Percentiles rank a stretch among this genome's conserved stretches.
phyloP scores from a whole-genome alignment of 768 basidiomycete species.

The Macrolepiota albuminosa region DNA sequence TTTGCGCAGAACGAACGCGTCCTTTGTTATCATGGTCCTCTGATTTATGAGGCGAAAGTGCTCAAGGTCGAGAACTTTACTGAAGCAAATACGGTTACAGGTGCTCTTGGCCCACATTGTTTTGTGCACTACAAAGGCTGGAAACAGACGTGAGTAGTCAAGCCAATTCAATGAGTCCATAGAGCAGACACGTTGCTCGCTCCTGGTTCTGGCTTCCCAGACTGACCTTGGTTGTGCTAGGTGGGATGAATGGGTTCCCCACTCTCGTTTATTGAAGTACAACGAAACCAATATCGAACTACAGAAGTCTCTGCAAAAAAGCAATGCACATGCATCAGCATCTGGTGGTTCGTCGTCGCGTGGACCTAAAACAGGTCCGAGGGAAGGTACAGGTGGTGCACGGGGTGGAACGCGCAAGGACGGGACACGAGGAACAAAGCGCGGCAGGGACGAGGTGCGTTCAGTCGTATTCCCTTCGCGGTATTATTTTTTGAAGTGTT shows the following conservation, averaged over 20 bases:
- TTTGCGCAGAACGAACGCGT: constrained; percentile 72
- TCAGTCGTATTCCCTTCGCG: not conserved
- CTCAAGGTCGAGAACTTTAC: constrained; percentile 62
- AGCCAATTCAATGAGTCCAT: not conserved
- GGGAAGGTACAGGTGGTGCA: constrained; percentile 26
- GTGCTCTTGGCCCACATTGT: constrained; percentile 73
- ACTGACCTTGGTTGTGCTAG: constrained; percentile 32
- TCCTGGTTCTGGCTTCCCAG: not conserved
- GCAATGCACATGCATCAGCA: constrained; percentile 20
- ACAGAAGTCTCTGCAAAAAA: constrained; percentile 63
- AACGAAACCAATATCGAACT: constrained; percentile 75
- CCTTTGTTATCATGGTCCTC: constrained; percentile 91
- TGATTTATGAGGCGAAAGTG: constrained; percentile 96
- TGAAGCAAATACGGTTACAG: constrained; percentile 55
- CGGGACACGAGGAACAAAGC: constrained; percentile 60
- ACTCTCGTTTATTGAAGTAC: constrained; percentile 72
- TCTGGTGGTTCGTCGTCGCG: constrained; percentile 16
- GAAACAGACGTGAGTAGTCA: constrained; percentile 82
- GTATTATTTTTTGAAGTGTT: not conserved
- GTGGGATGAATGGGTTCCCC: constrained; percentile 98
- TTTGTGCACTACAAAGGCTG: constrained; percentile 99
- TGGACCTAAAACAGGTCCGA: constrained; percentile 18
- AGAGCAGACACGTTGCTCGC: not conserved
- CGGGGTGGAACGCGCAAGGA: constrained; percentile 47
- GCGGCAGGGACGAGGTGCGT: constrained; percentile 70